A percentile compares a stretch with the other conserved stretches of the same genome.
phyloP scores from a whole-genome alignment of 2,329 filamentous ascomycete genomes.

The Helminthosporium solani region DNA sequence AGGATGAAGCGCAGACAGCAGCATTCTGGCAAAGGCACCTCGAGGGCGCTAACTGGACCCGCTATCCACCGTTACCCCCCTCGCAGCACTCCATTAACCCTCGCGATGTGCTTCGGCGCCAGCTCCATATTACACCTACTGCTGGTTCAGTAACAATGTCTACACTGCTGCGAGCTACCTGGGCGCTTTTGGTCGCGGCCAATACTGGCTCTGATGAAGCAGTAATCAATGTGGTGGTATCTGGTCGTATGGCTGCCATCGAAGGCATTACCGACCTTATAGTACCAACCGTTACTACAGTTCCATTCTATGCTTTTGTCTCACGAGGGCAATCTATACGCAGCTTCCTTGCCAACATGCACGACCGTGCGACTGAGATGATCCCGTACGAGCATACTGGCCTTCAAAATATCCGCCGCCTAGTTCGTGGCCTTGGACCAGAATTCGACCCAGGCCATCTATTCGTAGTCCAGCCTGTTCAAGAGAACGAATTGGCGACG shows the following conservation, averaged over 20 bases:
- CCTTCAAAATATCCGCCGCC: slow-evolving; percentile 28
- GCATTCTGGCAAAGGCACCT: too few relatives aligned
- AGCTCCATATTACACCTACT: too few relatives aligned
- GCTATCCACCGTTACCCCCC: too few relatives aligned
- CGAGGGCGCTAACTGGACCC: too few relatives aligned
- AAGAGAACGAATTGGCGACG: too few relatives aligned
- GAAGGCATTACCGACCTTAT: slow-evolving; percentile 41
- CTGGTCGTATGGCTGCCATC: slow-evolving; percentile 39
- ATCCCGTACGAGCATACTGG: slow-evolving; percentile 36
- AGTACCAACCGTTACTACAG: slow-evolving; percentile 46
- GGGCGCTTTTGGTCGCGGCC: slow-evolving; percentile 24
- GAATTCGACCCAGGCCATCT: slow-evolving; percentile 49
- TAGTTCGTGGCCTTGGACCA: slow-evolving; percentile 48
- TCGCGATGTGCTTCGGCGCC: too few relatives aligned
- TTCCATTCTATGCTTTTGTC: slow-evolving; percentile 32
- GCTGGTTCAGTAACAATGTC: too few relatives aligned
- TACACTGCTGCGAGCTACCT: too few relatives aligned
- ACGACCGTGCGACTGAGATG: slow-evolving; percentile 18
- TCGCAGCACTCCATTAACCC: too few relatives aligned
- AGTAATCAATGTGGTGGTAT: slow-evolving; percentile 44
- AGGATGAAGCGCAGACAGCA: too few relatives aligned
- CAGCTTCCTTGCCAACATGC: slow-evolving; percentile 12
- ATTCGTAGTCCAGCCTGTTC: slow-evolving; percentile 9
- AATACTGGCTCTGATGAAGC: slow-evolving; percentile 32
- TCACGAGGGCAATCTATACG: slow-evolving; percentile 8